Evolutionary conservation across 345 rosid genomes (phyloP).

Genomic region (Gossypium mustelinum): DNA sequence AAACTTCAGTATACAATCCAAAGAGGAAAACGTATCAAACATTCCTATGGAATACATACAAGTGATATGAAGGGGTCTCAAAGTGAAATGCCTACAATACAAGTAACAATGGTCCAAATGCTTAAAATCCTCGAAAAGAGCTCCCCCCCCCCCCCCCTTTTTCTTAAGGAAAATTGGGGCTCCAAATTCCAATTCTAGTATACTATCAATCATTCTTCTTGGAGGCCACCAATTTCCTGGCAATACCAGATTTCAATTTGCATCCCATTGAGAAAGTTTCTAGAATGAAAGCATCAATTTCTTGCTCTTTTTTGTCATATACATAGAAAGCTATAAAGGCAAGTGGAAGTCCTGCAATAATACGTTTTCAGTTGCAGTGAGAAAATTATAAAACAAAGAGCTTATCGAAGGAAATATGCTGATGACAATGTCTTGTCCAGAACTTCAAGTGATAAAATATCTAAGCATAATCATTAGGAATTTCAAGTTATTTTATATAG

Average conservation of each 20-base stretch:
- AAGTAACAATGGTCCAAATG: neutral
- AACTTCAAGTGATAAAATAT: neutral
- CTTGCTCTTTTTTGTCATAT: constrained; percentile 65
- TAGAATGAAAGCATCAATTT: constrained; percentile 46
- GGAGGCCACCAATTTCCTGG: constrained; percentile 30
- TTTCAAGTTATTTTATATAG: neutral
- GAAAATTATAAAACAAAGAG: constrained; percentile 4
- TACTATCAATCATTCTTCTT: constrained; percentile 44
- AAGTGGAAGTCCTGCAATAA: constrained; percentile 57
- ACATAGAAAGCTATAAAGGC: constrained; percentile 46
- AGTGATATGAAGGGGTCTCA: neutral
- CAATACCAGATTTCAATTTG: constrained; percentile 44
- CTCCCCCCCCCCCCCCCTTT: neutral
- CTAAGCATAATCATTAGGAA: neutral
- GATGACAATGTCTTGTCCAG: neutral
- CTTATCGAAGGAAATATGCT: neutral
- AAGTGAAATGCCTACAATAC: neutral
- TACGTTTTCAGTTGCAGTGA: neutral
- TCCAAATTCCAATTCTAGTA: neutral
- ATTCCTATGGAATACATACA: neutral
- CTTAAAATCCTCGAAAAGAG: neutral
- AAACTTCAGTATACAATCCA: neutral
- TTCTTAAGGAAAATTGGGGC: neutral
- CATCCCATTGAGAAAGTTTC: constrained; percentile 37
- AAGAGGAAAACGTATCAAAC: neutral